A percentile compares a stretch with the other conserved stretches of the same genome.
Conservation (phyloP, 768 basidiomycete genomes). For the Albatrellus ellisii region DNA sequence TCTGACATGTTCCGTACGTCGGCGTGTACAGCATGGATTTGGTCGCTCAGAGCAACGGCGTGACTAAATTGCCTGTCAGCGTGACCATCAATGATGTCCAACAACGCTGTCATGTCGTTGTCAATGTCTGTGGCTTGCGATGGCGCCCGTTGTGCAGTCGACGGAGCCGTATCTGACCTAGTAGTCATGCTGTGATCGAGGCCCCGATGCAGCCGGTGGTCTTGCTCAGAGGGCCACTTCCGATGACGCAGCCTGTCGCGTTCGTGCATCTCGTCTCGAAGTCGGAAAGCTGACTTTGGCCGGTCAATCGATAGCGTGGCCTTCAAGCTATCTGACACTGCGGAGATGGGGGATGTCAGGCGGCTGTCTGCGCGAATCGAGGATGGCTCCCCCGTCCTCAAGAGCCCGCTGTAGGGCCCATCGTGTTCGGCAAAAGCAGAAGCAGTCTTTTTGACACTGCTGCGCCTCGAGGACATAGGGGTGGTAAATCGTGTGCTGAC, state of each 20-base stretch:
- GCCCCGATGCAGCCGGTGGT: not conserved
- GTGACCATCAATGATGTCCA: conserved; percentile 11
- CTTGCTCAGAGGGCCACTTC: not conserved
- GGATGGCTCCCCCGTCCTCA: not conserved
- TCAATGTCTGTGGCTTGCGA: conserved; percentile 8
- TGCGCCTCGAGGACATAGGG: not conserved
- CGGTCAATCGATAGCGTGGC: not conserved
- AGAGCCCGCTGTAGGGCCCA: not conserved
- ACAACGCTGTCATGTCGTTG: conserved; percentile 3
- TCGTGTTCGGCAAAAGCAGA: not conserved
- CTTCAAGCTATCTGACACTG: conserved; percentile 1
- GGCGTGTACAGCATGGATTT: conserved; percentile 5
- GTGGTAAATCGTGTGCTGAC: not conserved
- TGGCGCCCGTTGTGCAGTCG: conserved; percentile 1
- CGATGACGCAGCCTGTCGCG: not conserved
- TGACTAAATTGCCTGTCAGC: conserved; percentile 12
- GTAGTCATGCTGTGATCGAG: conserved; percentile 2
- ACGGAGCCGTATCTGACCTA: conserved; percentile 3
- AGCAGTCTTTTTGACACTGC: not conserved
- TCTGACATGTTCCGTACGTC: conserved; percentile 6
- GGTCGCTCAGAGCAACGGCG: conserved; percentile 5
- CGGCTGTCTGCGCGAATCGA: not conserved
- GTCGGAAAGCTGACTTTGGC: conserved; percentile 13
- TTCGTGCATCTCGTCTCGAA: conserved; percentile 13
- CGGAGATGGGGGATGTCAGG: conserved; percentile 9